Evolutionary conservation across 495 filamentous ascomycete genomes (phyloP).

Genomic region (Poronia punctata): DNA sequence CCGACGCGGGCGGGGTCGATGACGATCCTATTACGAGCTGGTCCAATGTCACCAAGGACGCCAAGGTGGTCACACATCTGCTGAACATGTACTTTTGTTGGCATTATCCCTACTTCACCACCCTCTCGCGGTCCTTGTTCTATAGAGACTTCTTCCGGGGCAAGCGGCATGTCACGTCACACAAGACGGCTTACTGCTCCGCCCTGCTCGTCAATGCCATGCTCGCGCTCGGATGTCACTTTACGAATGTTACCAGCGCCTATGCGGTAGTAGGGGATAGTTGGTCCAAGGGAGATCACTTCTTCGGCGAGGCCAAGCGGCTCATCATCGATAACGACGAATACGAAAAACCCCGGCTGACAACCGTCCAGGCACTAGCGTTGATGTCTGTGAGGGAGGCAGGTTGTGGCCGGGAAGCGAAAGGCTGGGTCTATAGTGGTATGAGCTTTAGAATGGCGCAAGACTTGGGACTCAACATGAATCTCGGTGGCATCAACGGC

Average conservation of each 20-base stretch:
- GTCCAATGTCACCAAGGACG: constrained; percentile 79
- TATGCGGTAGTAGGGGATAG: constrained; percentile 63
- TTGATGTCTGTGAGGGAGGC: constrained; percentile 97
- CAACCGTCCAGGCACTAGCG: constrained; percentile 91
- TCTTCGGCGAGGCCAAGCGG: constrained; percentile 91
- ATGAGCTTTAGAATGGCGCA: constrained; percentile 99
- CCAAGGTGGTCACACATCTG: constrained; percentile 73
- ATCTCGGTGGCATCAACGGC: constrained; percentile 55
- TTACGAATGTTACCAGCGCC: constrained; percentile 68
- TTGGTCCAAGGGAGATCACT: constrained; percentile 89
- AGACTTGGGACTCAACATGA: constrained; percentile 89
- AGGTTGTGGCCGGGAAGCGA: constrained; percentile 88
- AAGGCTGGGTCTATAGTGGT: constrained; percentile 96
- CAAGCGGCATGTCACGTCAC: constrained; percentile 32
- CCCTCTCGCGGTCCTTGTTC: constrained; percentile 82
- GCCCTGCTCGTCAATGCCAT: constrained; percentile 90
- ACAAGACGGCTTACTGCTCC: constrained; percentile 70
- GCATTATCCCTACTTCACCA: constrained; percentile 97
- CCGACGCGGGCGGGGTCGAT: constrained; percentile 39
- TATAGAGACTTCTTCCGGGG: constrained; percentile 77
- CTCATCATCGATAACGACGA: constrained; percentile 87
- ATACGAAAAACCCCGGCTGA: constrained; percentile 80
- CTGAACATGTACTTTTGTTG: constrained; percentile 97
- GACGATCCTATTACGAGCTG: constrained; percentile 70
- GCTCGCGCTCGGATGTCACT: constrained; percentile 93